Conservation (phyloP, 2,329 filamentous ascomycete genomes). For the Phialophora verrucosa region DNA sequence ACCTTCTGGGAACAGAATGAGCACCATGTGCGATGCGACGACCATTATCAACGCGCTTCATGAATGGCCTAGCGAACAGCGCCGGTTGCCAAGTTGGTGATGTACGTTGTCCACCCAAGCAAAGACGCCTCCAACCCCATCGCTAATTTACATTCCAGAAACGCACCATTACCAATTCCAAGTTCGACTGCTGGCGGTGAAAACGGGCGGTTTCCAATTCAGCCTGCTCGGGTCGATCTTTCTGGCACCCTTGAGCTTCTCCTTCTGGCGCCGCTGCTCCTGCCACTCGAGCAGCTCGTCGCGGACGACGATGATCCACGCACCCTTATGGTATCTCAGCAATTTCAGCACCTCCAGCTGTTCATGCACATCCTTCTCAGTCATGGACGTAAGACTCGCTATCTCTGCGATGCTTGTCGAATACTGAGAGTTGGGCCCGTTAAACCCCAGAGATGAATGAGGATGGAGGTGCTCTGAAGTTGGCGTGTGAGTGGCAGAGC, state of each 20-base stretch:
- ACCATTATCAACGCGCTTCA: not conserved
- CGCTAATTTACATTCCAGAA: constrained; percentile 18
- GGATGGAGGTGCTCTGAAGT: constrained; percentile 38
- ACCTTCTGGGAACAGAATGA: not conserved
- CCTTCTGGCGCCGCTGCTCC: constrained; percentile 76
- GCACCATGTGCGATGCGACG: not conserved
- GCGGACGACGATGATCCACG: constrained; percentile 93
- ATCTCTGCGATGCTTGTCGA: constrained; percentile 82
- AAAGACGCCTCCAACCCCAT: constrained; percentile 2
- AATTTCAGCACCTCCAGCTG: constrained; percentile 93
- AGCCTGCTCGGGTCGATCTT: constrained; percentile 78
- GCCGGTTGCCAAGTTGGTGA: not conserved
- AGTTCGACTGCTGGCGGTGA: constrained; percentile 84
- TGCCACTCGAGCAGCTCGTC: constrained; percentile 75
- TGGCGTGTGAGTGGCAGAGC: constrained; percentile 35
- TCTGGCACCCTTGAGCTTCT: constrained; percentile 75
- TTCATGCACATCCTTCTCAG: constrained; percentile 94
- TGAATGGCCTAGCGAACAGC: not conserved
- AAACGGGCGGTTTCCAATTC: constrained; percentile 95
- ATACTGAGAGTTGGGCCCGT: constrained; percentile 37
- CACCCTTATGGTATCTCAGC: constrained; percentile 93
- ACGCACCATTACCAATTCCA: constrained; percentile 78
- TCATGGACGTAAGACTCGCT: constrained; percentile 83
- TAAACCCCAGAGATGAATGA: constrained; percentile 31
- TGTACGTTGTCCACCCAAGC: constrained; percentile 16